Evolutionary conservation across 495 filamentous ascomycete genomes (phyloP), one percentile per base, ranked within the genome.

Genomic region (Podospora pseudocomata): DNA sequence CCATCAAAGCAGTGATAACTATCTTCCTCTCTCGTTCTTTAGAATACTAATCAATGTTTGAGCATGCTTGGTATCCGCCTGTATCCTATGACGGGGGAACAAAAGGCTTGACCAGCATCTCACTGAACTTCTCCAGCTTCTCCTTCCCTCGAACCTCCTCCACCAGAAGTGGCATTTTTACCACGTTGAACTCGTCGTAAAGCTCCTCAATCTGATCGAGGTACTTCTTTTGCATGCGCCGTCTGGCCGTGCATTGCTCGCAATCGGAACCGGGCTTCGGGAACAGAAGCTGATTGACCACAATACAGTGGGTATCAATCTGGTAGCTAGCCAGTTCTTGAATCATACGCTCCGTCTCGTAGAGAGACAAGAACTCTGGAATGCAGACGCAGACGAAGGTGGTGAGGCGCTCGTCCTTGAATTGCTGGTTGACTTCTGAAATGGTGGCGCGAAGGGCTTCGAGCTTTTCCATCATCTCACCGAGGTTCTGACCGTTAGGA

Each of bases 181-280:
- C 94, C 39, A 99, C 94, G 77, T 99, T 97, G 79, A 99, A 99
- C 77, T 99, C 95, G 71, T 97, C 94, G 73, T 99, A 99, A 62
- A 99, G 80, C 83, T 99, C 96, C 80, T 97, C 93, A 69, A 98
- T 98, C 83, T 99, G 95, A 73, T 97, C 94, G 26, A 99, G 82
- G 75, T 99, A 99, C 80, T 99, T 99, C 88, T 94, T 96, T 83
- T 99, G 95, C 95, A 99, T 99, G 82, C 93, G 93, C 74, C 94
- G 85, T 66, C 95, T 83, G 30, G 95, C 92, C 73, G 92, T 97
- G 79, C 95, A 99, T 82, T 99, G 95, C 61, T 97, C 92, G 78
- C 95, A 99, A 39, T 87, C 85, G 73, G 89, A 95, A 26, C 89
- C 90, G 68, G 90, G 85, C 78, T 91, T 92, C 18, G 95, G 95